phyloP scores from a whole-genome alignment of 768 basidiomycete species.

The Rhodotorula taiwanensis region DNA sequence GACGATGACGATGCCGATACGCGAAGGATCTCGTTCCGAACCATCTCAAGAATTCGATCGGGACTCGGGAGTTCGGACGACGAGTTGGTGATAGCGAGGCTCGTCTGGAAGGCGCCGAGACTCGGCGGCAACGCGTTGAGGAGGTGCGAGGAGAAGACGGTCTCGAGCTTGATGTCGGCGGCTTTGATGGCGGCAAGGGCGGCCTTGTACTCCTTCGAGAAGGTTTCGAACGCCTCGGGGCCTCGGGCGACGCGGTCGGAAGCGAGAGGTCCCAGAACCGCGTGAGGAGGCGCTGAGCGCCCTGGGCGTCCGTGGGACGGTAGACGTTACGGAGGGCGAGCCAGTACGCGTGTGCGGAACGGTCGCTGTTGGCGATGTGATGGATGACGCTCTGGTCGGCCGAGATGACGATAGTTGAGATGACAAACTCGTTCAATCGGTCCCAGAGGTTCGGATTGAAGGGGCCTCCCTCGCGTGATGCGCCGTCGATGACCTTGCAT shows the following conservation, averaged over 20 bases:
- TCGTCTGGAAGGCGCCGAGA: background rate
- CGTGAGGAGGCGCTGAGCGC: constrained; percentile 1
- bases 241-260: background rate
- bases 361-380: background rate
- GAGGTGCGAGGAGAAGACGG: background rate
- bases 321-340: background rate
- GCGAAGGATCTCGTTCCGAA: too few relatives aligned
- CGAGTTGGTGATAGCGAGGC: background rate
- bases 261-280: constrained; percentile 3
- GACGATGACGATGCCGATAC: too few relatives aligned
- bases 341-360: background rate
- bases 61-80: background rate
- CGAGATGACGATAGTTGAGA: background rate
- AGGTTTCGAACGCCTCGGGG: background rate
- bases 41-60: background rate
- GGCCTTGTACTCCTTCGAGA: background rate
- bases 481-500: background rate
- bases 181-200: background rate
- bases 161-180: background rate
- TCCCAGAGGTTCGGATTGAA: background rate
- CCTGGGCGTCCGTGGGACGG: constrained; percentile 1
- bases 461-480: background rate
- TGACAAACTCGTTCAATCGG: background rate
- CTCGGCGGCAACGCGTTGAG: too few relatives aligned
- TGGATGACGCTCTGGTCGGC: background rate